phyloP scores from a whole-genome alignment of 768 basidiomycete genomes.

The Kwoniella sp. region DNA sequence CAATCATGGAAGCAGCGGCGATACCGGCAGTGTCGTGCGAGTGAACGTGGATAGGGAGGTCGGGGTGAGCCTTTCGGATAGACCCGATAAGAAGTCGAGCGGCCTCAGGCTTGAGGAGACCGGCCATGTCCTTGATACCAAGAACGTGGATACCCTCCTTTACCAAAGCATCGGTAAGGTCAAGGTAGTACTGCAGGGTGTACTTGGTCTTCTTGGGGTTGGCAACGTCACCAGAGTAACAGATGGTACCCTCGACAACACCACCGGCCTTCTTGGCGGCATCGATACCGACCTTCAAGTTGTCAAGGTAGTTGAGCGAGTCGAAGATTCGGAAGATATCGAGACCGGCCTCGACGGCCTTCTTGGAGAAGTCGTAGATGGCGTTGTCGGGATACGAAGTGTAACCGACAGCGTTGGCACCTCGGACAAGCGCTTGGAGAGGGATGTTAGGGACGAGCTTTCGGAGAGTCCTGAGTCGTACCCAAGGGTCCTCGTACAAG shows the following conservation, averaged over 20 bases:
- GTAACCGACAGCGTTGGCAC: constrained; percentile 98
- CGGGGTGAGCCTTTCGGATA: constrained; percentile 93
- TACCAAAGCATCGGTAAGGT: constrained; percentile 91
- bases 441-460: constrained; percentile 98
- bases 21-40: constrained; percentile 99
- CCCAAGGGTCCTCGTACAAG: constrained; percentile 99
- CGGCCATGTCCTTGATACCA: constrained; percentile 99
- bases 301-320: constrained; percentile 96
- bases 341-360: constrained; percentile 98
- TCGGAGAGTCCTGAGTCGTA: constrained; percentile 86
- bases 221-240: constrained; percentile 97
- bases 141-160: constrained; percentile 94
- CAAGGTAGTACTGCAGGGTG: constrained; percentile 93
- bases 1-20: constrained; percentile 95
- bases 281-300: constrained; percentile 98
- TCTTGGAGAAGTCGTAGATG: constrained; percentile 99
- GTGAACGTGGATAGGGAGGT: constrained; percentile 98
- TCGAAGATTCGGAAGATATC: constrained; percentile 99
- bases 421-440: constrained; percentile 95
- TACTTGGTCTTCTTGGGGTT: constrained; percentile 95
- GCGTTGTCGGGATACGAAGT: constrained; percentile 98
- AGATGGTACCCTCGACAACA: constrained; percentile 94
- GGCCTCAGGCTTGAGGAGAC: constrained; percentile 89
- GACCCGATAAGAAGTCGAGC: constrained; percentile 88
- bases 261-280: constrained; percentile 99